Conservation (phyloP, 345 rosid species). For the Citrus maxima region DNA sequence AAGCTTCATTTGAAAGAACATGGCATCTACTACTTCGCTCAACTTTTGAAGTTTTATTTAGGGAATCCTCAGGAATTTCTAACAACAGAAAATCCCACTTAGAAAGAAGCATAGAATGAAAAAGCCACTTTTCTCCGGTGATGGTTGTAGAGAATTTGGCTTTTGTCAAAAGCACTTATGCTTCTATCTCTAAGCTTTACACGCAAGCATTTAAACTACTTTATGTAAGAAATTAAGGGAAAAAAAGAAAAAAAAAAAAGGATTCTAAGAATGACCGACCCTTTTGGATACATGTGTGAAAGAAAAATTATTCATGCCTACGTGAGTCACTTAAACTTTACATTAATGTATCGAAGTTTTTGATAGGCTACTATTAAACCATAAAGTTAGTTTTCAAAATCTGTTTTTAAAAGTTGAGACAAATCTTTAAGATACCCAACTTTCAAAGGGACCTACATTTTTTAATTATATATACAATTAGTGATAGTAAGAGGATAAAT, state of each 20-base stretch:
- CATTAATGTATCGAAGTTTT: constrained; percentile 14
- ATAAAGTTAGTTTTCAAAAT: constrained; percentile 28
- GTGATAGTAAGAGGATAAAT: neutral
- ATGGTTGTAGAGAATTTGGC: constrained; percentile 33
- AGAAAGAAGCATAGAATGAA: constrained; percentile 7
- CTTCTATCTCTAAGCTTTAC: constrained; percentile 27
- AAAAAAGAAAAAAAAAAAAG: neutral
- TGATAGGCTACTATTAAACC: constrained; percentile 30
- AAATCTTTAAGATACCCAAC: constrained; percentile 27
- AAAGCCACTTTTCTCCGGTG: constrained; percentile 38
- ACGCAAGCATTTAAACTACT: constrained; percentile 39
- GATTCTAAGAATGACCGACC: constrained; percentile 29
- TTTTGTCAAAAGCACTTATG: constrained; percentile 32
- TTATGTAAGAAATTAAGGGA: constrained; percentile 8
- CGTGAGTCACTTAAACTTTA: constrained; percentile 32
- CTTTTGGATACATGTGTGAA: constrained; percentile 35
- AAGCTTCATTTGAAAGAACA: constrained; percentile 30
- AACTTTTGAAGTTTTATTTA: constrained; percentile 19
- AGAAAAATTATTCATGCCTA: constrained; percentile 23
- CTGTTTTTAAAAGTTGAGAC: constrained; percentile 43
- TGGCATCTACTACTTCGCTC: constrained; percentile 24
- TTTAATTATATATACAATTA: neutral
- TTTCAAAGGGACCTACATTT: constrained; percentile 22
- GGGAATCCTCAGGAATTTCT: constrained; percentile 40
- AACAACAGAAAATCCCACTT: constrained; percentile 33